These are phyloP conservation scores for Penicillium sp. DNA, from an alignment of 2,329 filamentous ascomycete genomes.

Conservation along the genomic window DNA sequence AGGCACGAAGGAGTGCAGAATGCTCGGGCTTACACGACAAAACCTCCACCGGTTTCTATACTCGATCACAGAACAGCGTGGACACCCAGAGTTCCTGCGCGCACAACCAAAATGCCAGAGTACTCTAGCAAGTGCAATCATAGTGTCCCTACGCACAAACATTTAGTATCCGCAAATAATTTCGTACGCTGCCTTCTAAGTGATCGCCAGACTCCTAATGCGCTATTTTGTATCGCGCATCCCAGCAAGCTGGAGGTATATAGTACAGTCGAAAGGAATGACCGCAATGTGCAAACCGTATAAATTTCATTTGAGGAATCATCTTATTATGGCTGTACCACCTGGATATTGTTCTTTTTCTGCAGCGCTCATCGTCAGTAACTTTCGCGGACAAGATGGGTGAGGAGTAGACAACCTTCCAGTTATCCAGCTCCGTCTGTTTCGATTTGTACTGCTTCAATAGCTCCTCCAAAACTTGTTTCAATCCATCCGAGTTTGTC, in stretches of 20 bases:
- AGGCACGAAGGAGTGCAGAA: constrained; percentile 23
- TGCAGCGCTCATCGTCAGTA: constrained; percentile 28
- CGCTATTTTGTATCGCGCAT: background rate
- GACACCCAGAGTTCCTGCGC: background rate
- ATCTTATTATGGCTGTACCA: constrained; percentile 49
- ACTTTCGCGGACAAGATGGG: too few relatives aligned
- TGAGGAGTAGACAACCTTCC: constrained; percentile 75
- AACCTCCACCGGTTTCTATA: constrained; percentile 11
- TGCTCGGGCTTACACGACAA: constrained; percentile 2
- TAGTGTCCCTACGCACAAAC: background rate
- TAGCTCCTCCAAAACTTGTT: constrained; percentile 90
- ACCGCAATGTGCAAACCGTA: background rate
- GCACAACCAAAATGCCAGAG: background rate
- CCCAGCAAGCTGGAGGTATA: constrained; percentile 3
- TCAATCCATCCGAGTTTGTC: constrained; percentile 92
- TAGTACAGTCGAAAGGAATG: constrained; percentile 11
- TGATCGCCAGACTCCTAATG: constrained; percentile 3
- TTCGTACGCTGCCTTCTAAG: background rate
- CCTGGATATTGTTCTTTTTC: constrained; percentile 57
- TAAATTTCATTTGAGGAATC: constrained; percentile 6
- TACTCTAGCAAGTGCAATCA: background rate
- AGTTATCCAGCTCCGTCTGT: constrained; percentile 94
- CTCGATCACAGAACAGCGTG: constrained; percentile 4
- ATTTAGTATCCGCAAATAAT: background rate
- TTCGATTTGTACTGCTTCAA: constrained; percentile 96